phyloP scores from a whole-genome alignment of 176 grass and related monocot species.

The Rhipidocladum racemiflorum region DNA sequence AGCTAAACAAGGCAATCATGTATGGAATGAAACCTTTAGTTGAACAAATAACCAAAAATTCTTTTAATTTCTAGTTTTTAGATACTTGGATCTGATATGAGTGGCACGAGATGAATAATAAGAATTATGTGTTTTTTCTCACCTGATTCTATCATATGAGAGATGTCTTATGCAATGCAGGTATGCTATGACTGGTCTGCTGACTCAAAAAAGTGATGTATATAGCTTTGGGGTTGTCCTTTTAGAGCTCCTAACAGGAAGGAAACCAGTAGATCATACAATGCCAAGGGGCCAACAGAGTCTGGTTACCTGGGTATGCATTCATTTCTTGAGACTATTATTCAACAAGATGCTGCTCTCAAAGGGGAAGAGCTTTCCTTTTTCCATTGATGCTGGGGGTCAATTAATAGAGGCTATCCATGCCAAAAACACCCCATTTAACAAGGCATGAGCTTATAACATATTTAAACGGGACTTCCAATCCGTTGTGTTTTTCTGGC shows the following conservation, averaged over 20 bases:
- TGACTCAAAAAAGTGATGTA: constrained; percentile 78
- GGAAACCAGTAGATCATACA: constrained; percentile 81
- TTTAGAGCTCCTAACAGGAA: constrained; percentile 73
- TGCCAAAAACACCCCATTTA: neutral
- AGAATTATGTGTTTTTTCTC: neutral
- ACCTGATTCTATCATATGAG: constrained; percentile 10
- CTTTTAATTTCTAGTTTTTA: neutral
- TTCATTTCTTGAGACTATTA: neutral
- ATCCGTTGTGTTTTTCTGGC: neutral
- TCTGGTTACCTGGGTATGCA: constrained; percentile 84
- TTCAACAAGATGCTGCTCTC: neutral
- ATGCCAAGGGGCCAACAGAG: constrained; percentile 88
- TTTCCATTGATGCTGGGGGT: neutral
- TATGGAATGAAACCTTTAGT: neutral
- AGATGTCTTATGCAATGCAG: constrained; percentile 35
- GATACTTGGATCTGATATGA: neutral
- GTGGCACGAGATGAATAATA: neutral
- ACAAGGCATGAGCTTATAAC: neutral
- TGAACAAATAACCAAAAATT: neutral
- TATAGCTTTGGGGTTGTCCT: constrained; percentile 87
- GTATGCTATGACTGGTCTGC: constrained; percentile 75
- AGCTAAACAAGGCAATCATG: neutral
- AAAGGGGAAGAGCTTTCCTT: neutral
- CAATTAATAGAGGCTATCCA: neutral
- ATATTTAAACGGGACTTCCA: neutral